A percentile compares a stretch with the other conserved stretches of the same genome.
These are phyloP conservation scores for Mercurialis annua DNA, from an alignment of 345 rosid species.

Conservation along the genomic window DNA sequence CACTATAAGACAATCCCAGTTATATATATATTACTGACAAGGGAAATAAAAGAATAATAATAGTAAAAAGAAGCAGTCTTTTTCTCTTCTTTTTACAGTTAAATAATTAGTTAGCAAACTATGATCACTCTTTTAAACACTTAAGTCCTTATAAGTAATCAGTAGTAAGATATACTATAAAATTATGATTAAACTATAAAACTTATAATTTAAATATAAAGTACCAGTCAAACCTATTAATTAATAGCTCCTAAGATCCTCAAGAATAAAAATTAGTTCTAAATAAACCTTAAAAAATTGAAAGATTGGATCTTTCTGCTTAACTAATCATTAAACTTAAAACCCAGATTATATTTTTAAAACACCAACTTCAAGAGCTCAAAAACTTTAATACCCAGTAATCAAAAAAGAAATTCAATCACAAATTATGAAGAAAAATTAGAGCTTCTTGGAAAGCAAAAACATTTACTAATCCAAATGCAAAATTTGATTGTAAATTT, in stretches of 20 bases:
- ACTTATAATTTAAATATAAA: conserved; percentile 17
- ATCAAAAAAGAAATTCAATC: background rate
- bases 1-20: conserved; percentile 25
- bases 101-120: conserved; percentile 18
- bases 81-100: conserved; percentile 25
- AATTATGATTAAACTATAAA: no score
- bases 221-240: conserved; percentile 32
- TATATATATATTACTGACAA: conserved; percentile 3
- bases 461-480: conserved; percentile 16
- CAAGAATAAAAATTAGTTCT: conserved; percentile 10
- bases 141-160: conserved; percentile 26
- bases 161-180: conserved; percentile 5
- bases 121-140: conserved; percentile 13
- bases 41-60: background rate
- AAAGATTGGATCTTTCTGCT: conserved; percentile 19
- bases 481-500: conserved; percentile 5
- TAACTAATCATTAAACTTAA: conserved; percentile 26
- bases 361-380: conserved; percentile 4
- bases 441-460: conserved; percentile 9
- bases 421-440: conserved; percentile 6
- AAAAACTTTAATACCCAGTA: conserved; percentile 11
- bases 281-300: conserved; percentile 18
- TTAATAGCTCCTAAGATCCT: conserved; percentile 26
- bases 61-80: conserved; percentile 6
- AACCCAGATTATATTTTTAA: conserved; percentile 24